These are phyloP conservation scores for Rubroshorea leprosula DNA, from an alignment of 345 rosid genomes.

Conservation along the genomic window DNA sequence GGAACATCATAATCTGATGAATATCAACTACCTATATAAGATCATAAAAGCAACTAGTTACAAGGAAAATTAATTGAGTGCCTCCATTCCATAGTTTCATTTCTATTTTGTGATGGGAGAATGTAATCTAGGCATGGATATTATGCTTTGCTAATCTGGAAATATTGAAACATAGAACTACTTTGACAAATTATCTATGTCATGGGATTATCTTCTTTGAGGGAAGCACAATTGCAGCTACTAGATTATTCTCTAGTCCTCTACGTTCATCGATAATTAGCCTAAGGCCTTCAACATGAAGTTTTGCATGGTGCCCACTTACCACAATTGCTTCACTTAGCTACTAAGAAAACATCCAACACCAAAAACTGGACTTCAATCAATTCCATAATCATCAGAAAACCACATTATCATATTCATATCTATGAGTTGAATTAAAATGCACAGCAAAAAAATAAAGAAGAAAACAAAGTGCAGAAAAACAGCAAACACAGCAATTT, in stretches of 20 bases:
- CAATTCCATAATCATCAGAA: constrained; percentile 13
- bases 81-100: neutral
- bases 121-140: neutral
- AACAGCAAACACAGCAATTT: too few species aligned
- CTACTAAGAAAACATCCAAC: constrained; percentile 28
- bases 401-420: neutral
- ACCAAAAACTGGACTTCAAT: constrained; percentile 13
- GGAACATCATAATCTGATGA: too few species aligned
- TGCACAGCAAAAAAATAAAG: too few species aligned
- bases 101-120: neutral
- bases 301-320: constrained; percentile 83
- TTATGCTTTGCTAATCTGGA: neutral
- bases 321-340: constrained; percentile 44
- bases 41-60: too few species aligned
- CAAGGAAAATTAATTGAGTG: neutral
- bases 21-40: too few species aligned
- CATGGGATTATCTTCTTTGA: constrained; percentile 56
- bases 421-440: too few species aligned
- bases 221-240: constrained; percentile 80
- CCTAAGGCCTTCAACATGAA: constrained; percentile 70
- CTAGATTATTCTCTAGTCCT: constrained; percentile 52
- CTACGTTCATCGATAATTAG: constrained; percentile 86
- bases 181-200: constrained; percentile 32
- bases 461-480: too few species aligned
- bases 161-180: constrained; percentile 13